Evolutionary conservation across 148 eudicot genomes (phyloP).

Genomic region (Nepenthes gracilis): DNA sequence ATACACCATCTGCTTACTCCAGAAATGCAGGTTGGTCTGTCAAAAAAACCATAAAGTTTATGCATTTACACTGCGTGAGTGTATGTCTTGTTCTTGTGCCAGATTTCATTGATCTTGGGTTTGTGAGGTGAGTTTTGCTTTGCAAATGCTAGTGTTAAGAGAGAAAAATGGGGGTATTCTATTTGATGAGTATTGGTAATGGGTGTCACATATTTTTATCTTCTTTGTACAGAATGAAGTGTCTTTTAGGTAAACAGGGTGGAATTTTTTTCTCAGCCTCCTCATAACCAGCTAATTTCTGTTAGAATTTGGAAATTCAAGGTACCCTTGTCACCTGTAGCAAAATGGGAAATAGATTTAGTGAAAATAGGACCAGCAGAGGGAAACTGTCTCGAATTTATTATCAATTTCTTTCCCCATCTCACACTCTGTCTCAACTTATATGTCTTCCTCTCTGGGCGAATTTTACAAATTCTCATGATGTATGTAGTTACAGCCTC

Average conservation of each 20-base stretch:
- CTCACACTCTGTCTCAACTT: constrained; percentile 10
- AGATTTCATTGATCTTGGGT: constrained; percentile 10
- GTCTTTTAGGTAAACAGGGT: no score
- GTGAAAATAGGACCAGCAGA: neutral
- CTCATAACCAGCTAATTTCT: no score
- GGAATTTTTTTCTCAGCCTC: no score
- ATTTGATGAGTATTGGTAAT: no score
- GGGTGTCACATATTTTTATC: no score
- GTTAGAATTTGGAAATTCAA: no score
- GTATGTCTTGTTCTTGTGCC: neutral
- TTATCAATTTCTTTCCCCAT: constrained; percentile 6
- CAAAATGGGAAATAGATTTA: no score
- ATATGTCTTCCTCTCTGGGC: constrained; percentile 8
- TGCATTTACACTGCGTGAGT: neutral
- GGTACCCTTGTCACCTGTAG: no score
- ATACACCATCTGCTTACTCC: constrained; percentile 12
- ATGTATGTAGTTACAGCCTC: neutral
- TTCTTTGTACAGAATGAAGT: no score
- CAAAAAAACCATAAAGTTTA: no score
- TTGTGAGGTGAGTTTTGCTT: neutral
- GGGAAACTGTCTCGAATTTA: constrained; percentile 1
- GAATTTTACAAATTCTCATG: constrained; percentile 11
- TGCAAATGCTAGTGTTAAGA: no score
- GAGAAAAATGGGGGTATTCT: no score
- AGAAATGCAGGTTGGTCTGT: constrained; percentile 23